A percentile compares a stretch with the other conserved stretches of the same genome.
Conservation (phyloP, 2,329 filamentous ascomycete species). For the Trichoderma endophyticum region DNA sequence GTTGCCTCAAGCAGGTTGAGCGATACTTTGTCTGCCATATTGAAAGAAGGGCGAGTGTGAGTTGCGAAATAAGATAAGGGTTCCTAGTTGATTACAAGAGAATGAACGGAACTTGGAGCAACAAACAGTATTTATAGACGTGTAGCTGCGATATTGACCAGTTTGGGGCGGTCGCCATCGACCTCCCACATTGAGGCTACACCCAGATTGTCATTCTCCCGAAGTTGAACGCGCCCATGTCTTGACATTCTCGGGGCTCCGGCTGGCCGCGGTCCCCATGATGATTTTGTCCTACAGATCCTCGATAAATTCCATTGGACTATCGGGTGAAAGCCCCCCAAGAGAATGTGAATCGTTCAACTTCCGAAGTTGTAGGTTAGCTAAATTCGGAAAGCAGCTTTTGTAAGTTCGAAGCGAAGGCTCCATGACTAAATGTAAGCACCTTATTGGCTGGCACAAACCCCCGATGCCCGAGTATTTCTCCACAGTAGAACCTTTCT, state of each 20-base stretch:
- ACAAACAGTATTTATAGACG: not conserved
- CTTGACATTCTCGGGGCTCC: not conserved
- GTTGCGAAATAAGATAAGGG: not conserved
- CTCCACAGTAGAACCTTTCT: not conserved
- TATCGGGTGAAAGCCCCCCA: not conserved
- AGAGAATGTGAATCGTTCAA: not conserved
- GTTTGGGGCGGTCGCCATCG: not conserved
- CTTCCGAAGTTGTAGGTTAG: not conserved
- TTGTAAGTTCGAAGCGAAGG: not conserved
- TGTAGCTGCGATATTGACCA: not conserved
- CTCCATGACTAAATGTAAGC: not conserved
- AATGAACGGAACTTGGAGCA: not conserved
- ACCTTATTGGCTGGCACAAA: not conserved
- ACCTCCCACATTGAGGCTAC: not conserved
- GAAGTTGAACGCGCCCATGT: no score
- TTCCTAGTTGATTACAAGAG: not conserved
- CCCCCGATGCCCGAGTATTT: not conserved
- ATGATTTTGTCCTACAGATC: not conserved
- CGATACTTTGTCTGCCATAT: not conserved
- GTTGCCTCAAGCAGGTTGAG: not conserved
- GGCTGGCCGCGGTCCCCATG: not conserved
- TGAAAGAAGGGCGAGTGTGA: not conserved
- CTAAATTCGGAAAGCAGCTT: not conserved
- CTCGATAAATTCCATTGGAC: not conserved
- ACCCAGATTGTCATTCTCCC: not conserved